These are phyloP conservation scores for Geotrichum ghanense DNA, from an alignment of 805 yeast species.

Conservation along the genomic window DNA sequence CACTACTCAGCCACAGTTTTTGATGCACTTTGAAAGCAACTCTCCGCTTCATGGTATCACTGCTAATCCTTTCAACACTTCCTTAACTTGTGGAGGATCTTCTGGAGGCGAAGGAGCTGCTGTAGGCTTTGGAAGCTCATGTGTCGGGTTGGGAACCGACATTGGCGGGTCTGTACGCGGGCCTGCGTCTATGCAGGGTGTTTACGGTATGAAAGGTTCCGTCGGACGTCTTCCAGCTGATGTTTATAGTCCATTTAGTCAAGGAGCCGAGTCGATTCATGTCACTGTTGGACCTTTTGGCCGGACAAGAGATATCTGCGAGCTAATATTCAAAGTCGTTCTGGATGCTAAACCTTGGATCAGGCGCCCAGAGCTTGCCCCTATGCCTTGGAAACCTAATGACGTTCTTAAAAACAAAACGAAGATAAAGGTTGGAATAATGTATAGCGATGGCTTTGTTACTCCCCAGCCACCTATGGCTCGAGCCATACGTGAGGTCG, in stretches of 20 bases:
- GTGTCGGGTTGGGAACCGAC: conserved; percentile 40
- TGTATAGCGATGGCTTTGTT: conserved; percentile 33
- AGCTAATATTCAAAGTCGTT: neutral
- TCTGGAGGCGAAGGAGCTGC: conserved; percentile 46
- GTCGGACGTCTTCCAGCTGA: conserved; percentile 29
- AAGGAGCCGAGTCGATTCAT: neutral
- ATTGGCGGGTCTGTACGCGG: conserved; percentile 42
- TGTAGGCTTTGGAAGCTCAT: conserved; percentile 34
- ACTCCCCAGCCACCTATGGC: conserved; percentile 40
- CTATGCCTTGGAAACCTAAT: conserved; percentile 44
- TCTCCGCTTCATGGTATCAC: conserved; percentile 37
- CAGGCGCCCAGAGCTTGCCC: conserved; percentile 33
- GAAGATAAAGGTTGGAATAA: conserved; percentile 25
- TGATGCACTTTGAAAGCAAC: conserved; percentile 42
- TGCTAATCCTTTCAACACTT: conserved; percentile 33
- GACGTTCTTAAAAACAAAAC: conserved; percentile 19
- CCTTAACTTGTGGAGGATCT: conserved; percentile 40
- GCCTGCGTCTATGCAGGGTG: conserved; percentile 34
- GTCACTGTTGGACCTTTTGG: neutral
- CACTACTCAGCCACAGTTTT: conserved; percentile 47
- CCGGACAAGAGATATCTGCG: neutral
- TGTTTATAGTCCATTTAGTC: neutral
- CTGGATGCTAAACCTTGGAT: conserved; percentile 30
- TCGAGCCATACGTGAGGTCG: conserved; percentile 32
- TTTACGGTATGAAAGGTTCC: conserved; percentile 35